Base-by-base conservation (phyloP, 768 basidiomycete genomes). In the Russula foetens region DNA sequence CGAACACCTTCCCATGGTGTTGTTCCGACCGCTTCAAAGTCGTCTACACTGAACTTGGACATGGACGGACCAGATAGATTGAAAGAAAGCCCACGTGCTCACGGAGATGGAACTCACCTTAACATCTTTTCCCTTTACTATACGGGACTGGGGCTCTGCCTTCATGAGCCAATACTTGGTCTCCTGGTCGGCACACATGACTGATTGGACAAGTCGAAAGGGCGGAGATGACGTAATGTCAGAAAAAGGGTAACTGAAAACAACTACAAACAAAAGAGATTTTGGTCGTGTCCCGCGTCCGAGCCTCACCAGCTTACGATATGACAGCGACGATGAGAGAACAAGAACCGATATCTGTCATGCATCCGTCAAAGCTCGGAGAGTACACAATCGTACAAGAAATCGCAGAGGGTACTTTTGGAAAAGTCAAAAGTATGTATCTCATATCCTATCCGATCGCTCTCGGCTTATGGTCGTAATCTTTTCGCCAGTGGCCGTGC, bases 341-440 rank as follows among this genome's bases (percentile, higher is more conserved):
- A 45, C 68, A 69, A 54, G 69, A 67, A 12, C 62, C 69, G 23
- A 67, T 66, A 12, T 56, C 69, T 17, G 65, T 66, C 43, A 82
- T 77, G 67, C 75, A 87, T 14, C 77, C 86, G 11, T 83, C 85
- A 17, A 87, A 86, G 76, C 84, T 97, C 33, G 94, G 96, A 47
- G 90, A 95, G 76, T 98, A 98, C 74, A 88, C 83, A 44, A 84
- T 98, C 59, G 82, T 87, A 56, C 75, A 83, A 59, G 93, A 95
- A 65, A 88, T 98, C 60, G 96, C 95, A 21, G 93, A 95, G 65
- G 97, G 97, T 3, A 96, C 92, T 12, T 99, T 98, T 76, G 97
- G 96, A 57, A 98, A 97, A 75, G 97, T 99, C 71, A 98, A 98
- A 81, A 91, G 96, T 97, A 73, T 73, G 92, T 84, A 26, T 38